Conservation (phyloP, 148 eudicot genomes). For the Pouteria glomerata region DNA sequence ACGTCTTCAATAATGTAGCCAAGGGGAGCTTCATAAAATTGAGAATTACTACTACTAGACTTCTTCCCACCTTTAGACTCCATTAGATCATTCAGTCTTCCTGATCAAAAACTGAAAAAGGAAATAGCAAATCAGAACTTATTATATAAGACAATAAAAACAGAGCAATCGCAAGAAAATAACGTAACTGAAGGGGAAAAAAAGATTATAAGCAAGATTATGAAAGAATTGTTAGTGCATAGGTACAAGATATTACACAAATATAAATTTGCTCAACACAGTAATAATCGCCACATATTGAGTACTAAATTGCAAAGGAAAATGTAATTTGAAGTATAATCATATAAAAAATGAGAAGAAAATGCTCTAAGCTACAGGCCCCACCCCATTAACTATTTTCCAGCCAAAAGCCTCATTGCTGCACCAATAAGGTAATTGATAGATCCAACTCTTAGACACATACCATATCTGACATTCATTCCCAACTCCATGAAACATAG, state of each 20-base stretch:
- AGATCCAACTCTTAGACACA: too few relatives aligned
- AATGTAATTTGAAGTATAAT: too few relatives aligned
- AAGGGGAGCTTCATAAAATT: conserved; percentile 35
- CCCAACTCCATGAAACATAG: too few relatives aligned
- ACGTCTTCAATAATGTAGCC: conserved; percentile 37
- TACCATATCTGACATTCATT: too few relatives aligned
- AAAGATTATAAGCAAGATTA: not conserved
- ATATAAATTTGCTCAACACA: not conserved
- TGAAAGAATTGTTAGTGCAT: not conserved
- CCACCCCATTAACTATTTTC: too few relatives aligned
- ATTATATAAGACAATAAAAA: not conserved
- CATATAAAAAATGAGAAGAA: too few relatives aligned
- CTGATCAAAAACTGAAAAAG: not conserved
- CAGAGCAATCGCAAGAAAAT: too few relatives aligned
- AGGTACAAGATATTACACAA: not conserved
- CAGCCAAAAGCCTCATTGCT: too few relatives aligned
- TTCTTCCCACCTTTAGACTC: conserved; percentile 26
- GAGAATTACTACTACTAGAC: conserved; percentile 27
- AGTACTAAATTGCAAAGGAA: not conserved
- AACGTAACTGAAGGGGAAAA: not conserved
- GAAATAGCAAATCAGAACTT: not conserved
- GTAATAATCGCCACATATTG: not conserved
- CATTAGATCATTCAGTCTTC: conserved; percentile 18
- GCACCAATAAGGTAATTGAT: too few relatives aligned
- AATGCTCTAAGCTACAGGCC: too few relatives aligned